Conservation (phyloP, 208 protist genomes). For the Naegleria gruberi region DNA sequence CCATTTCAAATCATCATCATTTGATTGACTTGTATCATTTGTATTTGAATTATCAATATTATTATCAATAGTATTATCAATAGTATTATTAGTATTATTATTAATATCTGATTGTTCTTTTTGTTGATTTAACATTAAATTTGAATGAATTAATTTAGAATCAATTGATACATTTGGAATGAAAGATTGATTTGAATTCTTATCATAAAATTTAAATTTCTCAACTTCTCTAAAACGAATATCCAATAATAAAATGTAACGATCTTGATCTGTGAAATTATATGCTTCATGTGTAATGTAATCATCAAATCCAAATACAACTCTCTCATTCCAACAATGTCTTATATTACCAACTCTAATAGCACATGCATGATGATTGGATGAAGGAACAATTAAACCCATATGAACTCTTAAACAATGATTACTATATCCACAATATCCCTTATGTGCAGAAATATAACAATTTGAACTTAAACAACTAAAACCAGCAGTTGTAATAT, state of each 20-base stretch:
- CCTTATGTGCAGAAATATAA: constrained; percentile 25
- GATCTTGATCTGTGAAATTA: constrained; percentile 16
- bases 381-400: background rate
- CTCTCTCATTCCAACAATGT: background rate
- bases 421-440: constrained; percentile 26
- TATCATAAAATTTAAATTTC: background rate
- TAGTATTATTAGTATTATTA: too few species aligned
- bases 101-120: too few species aligned
- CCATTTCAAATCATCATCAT: background rate
- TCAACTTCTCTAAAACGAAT: background rate
- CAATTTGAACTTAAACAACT: background rate
- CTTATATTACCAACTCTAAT: background rate
- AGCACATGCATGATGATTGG: background rate
- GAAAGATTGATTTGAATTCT: background rate
- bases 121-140: too few species aligned
- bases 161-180: too few species aligned
- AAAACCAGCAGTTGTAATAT: constrained; percentile 26
- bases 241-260: constrained; percentile 23
- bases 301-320: constrained; percentile 26
- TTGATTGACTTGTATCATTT: background rate
- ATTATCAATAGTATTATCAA: background rate
- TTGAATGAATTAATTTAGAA: too few species aligned
- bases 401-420: constrained; percentile 23
- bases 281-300: constrained; percentile 28
- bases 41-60: background rate